A percentile compares a stretch with the other conserved stretches of the same genome.
These are phyloP conservation scores for Dactylonectria estremocensis DNA, from an alignment of 2,329 filamentous ascomycete species.

Conservation along the genomic window DNA sequence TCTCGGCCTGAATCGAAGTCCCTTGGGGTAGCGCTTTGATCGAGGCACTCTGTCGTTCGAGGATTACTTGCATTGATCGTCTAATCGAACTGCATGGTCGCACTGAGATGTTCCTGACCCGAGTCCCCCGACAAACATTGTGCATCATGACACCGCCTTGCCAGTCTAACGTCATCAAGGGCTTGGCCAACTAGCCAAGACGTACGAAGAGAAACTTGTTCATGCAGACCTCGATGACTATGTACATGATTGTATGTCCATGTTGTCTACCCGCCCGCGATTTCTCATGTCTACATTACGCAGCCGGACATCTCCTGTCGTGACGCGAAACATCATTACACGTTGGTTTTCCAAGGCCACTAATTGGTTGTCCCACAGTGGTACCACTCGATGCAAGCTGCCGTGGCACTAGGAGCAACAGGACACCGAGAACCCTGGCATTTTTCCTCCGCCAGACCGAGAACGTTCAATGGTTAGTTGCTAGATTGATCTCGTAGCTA, in stretches of 20 bases:
- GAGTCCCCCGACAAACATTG: neutral
- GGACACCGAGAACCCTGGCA: neutral
- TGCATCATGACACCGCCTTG: neutral
- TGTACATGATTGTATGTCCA: neutral
- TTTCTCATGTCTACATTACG: neutral
- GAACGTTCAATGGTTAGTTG: neutral
- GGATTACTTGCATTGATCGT: neutral
- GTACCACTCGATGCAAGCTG: neutral
- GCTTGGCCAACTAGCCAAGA: no score
- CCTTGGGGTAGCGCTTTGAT: no score
- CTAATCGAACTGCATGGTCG: neutral
- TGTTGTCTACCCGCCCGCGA: neutral
- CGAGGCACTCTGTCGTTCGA: neutral
- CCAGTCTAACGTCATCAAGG: no score
- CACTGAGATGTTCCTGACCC: neutral
- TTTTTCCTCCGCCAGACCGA: slow-evolving; percentile 21
- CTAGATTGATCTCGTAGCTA: slow-evolving; percentile 9
- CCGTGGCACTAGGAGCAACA: neutral
- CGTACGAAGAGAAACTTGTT: neutral
- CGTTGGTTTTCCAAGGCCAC: slow-evolving; percentile 19
- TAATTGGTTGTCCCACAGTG: neutral
- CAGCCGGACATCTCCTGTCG: neutral
- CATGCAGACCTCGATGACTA: neutral
- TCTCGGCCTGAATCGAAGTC: neutral
- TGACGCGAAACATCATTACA: slow-evolving; percentile 8